Conservation (phyloP, 176 grass and related monocot species). For the Oryza coarctata region DNA sequence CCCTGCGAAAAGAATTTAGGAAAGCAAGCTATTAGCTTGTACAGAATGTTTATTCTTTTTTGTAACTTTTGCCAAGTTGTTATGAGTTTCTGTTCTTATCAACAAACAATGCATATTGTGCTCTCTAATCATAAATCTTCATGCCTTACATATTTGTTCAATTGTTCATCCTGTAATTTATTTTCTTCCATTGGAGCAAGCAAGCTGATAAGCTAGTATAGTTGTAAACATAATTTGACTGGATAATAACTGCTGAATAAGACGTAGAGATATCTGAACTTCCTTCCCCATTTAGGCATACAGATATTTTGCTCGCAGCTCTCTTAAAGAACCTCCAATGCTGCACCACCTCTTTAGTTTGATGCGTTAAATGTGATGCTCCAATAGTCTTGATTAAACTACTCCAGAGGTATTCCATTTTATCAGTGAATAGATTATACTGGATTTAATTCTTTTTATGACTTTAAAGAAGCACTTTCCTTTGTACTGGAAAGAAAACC, state of each 20-base stretch:
- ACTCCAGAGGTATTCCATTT: background rate
- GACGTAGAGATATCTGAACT: background rate
- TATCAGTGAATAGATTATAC: background rate
- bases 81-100: background rate
- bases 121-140: background rate
- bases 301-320: background rate
- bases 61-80: background rate
- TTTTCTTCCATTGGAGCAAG: slow-evolving; percentile 14
- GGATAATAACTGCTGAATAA: slow-evolving; percentile 15
- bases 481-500: background rate
- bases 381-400: background rate
- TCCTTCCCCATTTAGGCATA: background rate
- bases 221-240: slow-evolving; percentile 16
- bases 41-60: background rate
- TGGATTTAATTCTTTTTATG: background rate
- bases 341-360: background rate
- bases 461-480: background rate
- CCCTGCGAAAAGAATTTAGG: too few species aligned
- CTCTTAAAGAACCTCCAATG: background rate
- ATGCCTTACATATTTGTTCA: background rate
- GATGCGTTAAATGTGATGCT: background rate
- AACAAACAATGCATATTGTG: background rate
- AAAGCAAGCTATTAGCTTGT: background rate
- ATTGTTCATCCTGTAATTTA: background rate
- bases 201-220: slow-evolving; percentile 9